phyloP scores from a whole-genome alignment of 768 basidiomycete species.

The Kwoniella sp. region DNA sequence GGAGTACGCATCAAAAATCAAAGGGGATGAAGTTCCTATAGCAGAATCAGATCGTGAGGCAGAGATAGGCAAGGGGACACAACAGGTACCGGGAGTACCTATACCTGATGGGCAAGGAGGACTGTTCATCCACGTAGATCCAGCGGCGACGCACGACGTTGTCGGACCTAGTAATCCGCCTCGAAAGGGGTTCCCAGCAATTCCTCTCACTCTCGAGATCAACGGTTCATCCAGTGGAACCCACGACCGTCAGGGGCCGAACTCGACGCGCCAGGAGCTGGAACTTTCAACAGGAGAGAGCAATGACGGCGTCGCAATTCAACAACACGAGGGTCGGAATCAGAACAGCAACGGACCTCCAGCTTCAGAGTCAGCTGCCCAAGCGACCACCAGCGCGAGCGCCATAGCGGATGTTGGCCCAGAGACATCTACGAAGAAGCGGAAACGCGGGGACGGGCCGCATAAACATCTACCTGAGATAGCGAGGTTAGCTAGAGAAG shows the following conservation, averaged over 20 bases:
- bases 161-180: slow-evolving; percentile 4
- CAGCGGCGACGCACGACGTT: neutral
- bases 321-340: neutral
- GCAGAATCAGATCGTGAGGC: neutral
- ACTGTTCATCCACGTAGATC: slow-evolving; percentile 15
- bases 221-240: no score
- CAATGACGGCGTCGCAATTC: neutral
- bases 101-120: slow-evolving; percentile 35
- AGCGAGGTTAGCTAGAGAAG: slow-evolving; percentile 44
- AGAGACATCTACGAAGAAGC: no score
- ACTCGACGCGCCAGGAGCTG: no score
- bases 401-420: no score
- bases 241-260: no score
- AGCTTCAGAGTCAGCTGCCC: neutral
- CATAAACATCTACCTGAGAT: slow-evolving; percentile 47
- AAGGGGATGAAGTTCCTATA: neutral
- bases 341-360: neutral
- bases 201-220: no score
- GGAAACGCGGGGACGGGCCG: neutral
- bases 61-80: neutral
- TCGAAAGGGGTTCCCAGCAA: slow-evolving; percentile 13
- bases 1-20: no score
- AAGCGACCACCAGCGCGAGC: neutral
- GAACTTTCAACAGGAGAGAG: no score
- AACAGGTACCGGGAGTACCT: slow-evolving; percentile 19